phyloP scores from a whole-genome alignment of 1,139 yeast genomes.

The Lodderomyces theae region DNA sequence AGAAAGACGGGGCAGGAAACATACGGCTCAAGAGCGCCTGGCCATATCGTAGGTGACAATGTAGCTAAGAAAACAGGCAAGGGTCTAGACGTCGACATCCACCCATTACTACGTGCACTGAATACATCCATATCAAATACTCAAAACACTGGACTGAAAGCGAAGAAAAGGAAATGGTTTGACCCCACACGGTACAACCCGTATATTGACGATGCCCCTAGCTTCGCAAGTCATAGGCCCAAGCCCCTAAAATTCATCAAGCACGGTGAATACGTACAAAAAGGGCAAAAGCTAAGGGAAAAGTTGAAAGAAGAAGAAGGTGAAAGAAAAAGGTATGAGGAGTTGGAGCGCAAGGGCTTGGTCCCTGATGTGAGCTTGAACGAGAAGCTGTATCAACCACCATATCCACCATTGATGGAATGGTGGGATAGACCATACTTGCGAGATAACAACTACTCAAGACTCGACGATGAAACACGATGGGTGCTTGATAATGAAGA shows the following conservation, averaged over 20 bases:
- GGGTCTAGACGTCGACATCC: conserved; percentile 57
- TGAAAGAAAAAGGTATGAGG: conserved; percentile 21
- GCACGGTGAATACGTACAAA: conserved; percentile 59
- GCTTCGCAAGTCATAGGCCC: conserved; percentile 20
- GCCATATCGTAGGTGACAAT: no score
- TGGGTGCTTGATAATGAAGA: conserved; percentile 35
- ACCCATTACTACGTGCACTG: conserved; percentile 51
- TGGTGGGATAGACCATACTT: conserved; percentile 78
- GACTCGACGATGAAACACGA: conserved; percentile 19
- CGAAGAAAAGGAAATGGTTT: conserved; percentile 30
- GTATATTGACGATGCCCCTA: conserved; percentile 46
- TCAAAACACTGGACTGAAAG: conserved; percentile 18
- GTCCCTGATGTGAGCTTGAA: conserved; percentile 47
- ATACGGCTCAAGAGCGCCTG: background rate
- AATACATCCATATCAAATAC: conserved; percentile 26
- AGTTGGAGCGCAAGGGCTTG: conserved; percentile 39
- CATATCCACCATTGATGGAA: conserved; percentile 59
- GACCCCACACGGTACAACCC: conserved; percentile 53
- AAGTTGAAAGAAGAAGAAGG: conserved; percentile 32
- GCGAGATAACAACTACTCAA: conserved; percentile 27
- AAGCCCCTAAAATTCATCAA: conserved; percentile 51
- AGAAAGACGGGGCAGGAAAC: background rate
- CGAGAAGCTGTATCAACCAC: conserved; percentile 49
- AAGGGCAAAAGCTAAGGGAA: conserved; percentile 52
- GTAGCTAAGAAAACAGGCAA: background rate